phyloP scores from a whole-genome alignment of 1,139 yeast genomes.

The Suzukiozyma palmioleophila region DNA sequence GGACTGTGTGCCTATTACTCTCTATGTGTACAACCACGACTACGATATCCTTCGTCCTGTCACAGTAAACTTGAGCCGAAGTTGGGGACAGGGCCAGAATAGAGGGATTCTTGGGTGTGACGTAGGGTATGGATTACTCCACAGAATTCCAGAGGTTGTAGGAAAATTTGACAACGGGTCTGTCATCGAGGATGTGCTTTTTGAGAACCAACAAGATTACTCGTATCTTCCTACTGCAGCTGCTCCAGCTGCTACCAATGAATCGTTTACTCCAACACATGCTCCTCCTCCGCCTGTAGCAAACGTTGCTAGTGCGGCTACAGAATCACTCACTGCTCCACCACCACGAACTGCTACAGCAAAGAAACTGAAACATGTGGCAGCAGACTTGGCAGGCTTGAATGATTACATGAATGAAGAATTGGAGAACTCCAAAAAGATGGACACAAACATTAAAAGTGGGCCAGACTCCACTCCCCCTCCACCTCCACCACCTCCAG shows the following conservation, averaged over 20 bases:
- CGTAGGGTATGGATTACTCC: slow-evolving; percentile 88
- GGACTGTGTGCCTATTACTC: slow-evolving; percentile 40
- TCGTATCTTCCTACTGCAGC: slow-evolving; percentile 9
- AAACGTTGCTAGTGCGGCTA: slow-evolving; percentile 12
- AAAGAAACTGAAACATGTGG: slow-evolving; percentile 29
- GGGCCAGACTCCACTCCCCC: slow-evolving; percentile 8
- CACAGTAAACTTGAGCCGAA: slow-evolving; percentile 51
- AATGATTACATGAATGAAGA: slow-evolving; percentile 46
- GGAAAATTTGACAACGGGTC: slow-evolving; percentile 42
- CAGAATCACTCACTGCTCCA: slow-evolving; percentile 17
- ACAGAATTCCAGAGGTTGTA: slow-evolving; percentile 70
- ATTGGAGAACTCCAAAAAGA: slow-evolving; percentile 37
- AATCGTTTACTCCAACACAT: slow-evolving; percentile 6
- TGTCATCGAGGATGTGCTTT: slow-evolving; percentile 35
- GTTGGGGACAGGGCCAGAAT: slow-evolving; percentile 50
- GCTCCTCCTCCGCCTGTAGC: slow-evolving; percentile 11
- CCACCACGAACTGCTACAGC: slow-evolving; percentile 18
- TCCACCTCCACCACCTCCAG: slow-evolving; percentile 32
- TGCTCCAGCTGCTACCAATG: slow-evolving; percentile 4
- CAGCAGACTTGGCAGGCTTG: slow-evolving; percentile 24
- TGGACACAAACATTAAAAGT: slow-evolving; percentile 16
- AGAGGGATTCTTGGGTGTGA: slow-evolving; percentile 88
- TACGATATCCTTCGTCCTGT: slow-evolving; percentile 85
- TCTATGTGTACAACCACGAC: slow-evolving; percentile 87
- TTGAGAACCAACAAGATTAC: slow-evolving; percentile 23